Percentiles rank a stretch among this genome's conserved stretches.
These are phyloP conservation scores for Hortiboletus flavorubellus DNA, from an alignment of 768 basidiomycete genomes.

Conservation along the genomic window DNA sequence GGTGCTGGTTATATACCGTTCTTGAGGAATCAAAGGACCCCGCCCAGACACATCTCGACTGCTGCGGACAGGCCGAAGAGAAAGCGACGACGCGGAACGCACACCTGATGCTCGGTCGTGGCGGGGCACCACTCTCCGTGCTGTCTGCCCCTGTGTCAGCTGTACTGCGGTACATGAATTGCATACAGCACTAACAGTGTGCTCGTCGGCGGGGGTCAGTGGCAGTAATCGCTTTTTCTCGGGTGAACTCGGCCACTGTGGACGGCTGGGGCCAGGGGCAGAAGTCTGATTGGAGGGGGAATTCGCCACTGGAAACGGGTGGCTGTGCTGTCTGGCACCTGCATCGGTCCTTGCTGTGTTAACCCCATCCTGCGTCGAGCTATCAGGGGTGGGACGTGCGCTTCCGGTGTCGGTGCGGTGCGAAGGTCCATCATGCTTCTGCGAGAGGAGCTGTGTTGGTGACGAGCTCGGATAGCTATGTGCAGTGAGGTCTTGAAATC, in stretches of 20 bases:
- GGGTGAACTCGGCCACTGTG: conserved; percentile 16
- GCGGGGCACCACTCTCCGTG: conserved; percentile 20
- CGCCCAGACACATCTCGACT: conserved; percentile 9
- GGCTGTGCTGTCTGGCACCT: conserved; percentile 16
- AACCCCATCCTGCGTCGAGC: neutral
- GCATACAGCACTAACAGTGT: conserved; percentile 13
- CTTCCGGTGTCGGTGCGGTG: neutral
- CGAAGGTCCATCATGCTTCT: neutral
- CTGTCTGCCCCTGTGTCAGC: conserved; percentile 20
- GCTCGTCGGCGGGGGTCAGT: conserved; percentile 7
- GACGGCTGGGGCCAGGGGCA: conserved; percentile 10
- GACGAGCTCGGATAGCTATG: neutral
- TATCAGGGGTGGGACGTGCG: neutral
- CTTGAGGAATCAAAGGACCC: conserved; percentile 24
- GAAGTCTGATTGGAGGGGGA: conserved; percentile 4
- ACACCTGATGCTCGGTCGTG: conserved; percentile 5
- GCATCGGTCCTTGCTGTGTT: conserved; percentile 10
- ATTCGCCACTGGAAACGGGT: conserved; percentile 15
- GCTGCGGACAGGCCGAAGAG: conserved; percentile 4
- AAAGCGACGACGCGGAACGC: conserved; percentile 7
- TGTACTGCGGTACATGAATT: neutral
- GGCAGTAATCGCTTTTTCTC: conserved; percentile 15
- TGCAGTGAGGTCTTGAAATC: neutral
- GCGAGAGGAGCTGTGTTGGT: neutral
- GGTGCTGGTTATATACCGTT: conserved; percentile 18